Conservation (phyloP, 805 yeast species). For the Blastobotrys mokoenaii region DNA sequence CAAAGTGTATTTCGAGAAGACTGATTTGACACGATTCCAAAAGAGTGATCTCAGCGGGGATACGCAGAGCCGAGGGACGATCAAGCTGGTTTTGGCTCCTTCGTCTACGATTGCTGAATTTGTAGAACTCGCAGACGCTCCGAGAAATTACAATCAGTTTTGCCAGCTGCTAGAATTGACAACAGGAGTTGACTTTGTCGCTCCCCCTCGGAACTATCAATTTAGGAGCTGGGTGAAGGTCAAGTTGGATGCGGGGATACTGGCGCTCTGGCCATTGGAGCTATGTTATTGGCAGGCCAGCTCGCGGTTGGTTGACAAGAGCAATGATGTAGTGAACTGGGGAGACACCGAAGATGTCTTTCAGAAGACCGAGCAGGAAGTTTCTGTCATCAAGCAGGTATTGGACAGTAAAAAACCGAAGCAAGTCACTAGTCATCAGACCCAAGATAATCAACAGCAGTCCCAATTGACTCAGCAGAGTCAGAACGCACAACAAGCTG, state of each 20-base stretch:
- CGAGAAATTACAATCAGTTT: slow-evolving; percentile 4
- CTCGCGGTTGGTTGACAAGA: slow-evolving; percentile 2
- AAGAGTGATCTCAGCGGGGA: slow-evolving; percentile 8
- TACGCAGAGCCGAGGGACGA: neutral
- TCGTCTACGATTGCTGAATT: slow-evolving; percentile 4
- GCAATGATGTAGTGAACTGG: slow-evolving; percentile 14
- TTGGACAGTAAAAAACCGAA: neutral
- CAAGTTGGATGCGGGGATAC: slow-evolving; percentile 7
- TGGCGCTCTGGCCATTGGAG: slow-evolving; percentile 22
- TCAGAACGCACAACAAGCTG: neutral
- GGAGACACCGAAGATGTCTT: slow-evolving; percentile 16
- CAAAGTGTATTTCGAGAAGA: slow-evolving; percentile 12
- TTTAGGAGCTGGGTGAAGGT: slow-evolving; percentile 10
- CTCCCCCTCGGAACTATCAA: neutral
- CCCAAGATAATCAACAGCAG: neutral
- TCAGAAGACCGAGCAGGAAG: slow-evolving; percentile 13
- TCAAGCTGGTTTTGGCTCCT: slow-evolving; percentile 6
- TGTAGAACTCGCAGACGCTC: slow-evolving; percentile 4
- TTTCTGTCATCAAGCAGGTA: slow-evolving; percentile 4
- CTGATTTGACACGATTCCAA: slow-evolving; percentile 15
- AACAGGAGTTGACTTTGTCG: slow-evolving; percentile 2
- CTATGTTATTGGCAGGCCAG: slow-evolving; percentile 15
- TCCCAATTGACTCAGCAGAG: slow-evolving; percentile 1
- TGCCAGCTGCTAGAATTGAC: slow-evolving; percentile 1
- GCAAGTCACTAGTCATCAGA: neutral